These are phyloP conservation scores for Candida berthetii DNA, from an alignment of 805 yeast genomes.

Conservation along the genomic window DNA sequence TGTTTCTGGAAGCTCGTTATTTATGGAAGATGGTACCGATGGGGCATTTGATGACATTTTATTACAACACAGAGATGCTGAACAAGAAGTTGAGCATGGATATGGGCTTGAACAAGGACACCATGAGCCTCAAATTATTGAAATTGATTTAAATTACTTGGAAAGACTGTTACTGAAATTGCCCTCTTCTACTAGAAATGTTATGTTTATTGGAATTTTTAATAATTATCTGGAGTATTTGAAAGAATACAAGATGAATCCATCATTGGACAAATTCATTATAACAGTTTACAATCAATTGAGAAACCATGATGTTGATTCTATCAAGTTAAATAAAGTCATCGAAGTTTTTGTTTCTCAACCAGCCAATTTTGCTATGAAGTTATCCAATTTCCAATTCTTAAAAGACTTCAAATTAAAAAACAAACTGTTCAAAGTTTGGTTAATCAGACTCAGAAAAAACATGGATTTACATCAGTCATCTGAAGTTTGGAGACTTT, in stretches of 20 bases:
- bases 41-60: background rate
- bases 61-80: slow-evolving; percentile 2
- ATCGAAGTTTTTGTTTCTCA: slow-evolving; percentile 13
- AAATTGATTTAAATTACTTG: slow-evolving; percentile 2
- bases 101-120: background rate
- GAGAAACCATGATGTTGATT: background rate
- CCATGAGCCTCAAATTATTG: background rate
- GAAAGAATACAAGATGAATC: slow-evolving; percentile 9
- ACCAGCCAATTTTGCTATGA: slow-evolving; percentile 20
- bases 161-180: slow-evolving; percentile 4
- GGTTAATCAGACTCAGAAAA: slow-evolving; percentile 15
- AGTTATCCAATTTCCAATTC: slow-evolving; percentile 12
- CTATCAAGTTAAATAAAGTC: slow-evolving; percentile 8
- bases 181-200: slow-evolving; percentile 3
- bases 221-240: slow-evolving; percentile 10
- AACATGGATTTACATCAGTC: slow-evolving; percentile 10
- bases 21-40: slow-evolving; percentile 1
- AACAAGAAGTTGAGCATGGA: background rate
- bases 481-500: slow-evolving; percentile 10
- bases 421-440: slow-evolving; percentile 6
- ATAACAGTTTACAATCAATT: slow-evolving; percentile 18
- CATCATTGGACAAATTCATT: slow-evolving; percentile 13
- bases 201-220: slow-evolving; percentile 14
- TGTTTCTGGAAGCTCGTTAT: slow-evolving; percentile 15
- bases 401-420: slow-evolving; percentile 7